Conservation (phyloP, 2,329 filamentous ascomycete genomes). For the Esteya vermicola region DNA sequence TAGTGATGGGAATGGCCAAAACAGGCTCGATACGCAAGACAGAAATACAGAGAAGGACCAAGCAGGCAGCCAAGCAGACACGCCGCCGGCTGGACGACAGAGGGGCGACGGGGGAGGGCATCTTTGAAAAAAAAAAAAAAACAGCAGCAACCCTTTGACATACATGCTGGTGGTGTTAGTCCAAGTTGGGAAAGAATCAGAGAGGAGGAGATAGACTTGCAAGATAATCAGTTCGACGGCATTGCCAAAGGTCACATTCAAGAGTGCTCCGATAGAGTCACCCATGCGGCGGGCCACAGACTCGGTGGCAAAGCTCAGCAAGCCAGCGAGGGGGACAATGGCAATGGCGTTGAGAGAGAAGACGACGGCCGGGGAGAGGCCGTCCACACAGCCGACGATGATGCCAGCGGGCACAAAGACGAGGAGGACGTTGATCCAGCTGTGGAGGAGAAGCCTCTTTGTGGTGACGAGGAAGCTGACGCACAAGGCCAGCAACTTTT, state of each 20-base stretch:
- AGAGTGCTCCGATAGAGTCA: slow-evolving; percentile 71
- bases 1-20: background rate
- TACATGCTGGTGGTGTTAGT: slow-evolving; percentile 30
- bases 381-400: slow-evolving; percentile 37
- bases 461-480: slow-evolving; percentile 31
- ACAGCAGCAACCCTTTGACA: slow-evolving; percentile 18
- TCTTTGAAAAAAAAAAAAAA: slow-evolving; percentile 1
- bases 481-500: slow-evolving; percentile 15
- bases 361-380: slow-evolving; percentile 43
- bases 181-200: background rate
- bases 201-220: slow-evolving; percentile 19
- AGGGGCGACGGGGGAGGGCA: background rate
- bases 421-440: slow-evolving; percentile 65
- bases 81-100: background rate
- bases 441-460: slow-evolving; percentile 51
- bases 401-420: slow-evolving; percentile 72
- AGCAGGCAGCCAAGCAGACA: background rate
- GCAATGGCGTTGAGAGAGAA: slow-evolving; percentile 65
- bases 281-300: slow-evolving; percentile 59
- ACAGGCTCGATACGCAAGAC: slow-evolving; percentile 2
- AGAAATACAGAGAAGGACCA: background rate
- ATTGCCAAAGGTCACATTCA: slow-evolving; percentile 81
- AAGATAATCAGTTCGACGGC: slow-evolving; percentile 70
- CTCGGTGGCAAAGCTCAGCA: slow-evolving; percentile 62
- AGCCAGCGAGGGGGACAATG: slow-evolving; percentile 59